These are phyloP conservation scores for Ceratobasidium sp. DNA, from an alignment of 1,284 basidiomycete species.

Conservation along the genomic window DNA sequence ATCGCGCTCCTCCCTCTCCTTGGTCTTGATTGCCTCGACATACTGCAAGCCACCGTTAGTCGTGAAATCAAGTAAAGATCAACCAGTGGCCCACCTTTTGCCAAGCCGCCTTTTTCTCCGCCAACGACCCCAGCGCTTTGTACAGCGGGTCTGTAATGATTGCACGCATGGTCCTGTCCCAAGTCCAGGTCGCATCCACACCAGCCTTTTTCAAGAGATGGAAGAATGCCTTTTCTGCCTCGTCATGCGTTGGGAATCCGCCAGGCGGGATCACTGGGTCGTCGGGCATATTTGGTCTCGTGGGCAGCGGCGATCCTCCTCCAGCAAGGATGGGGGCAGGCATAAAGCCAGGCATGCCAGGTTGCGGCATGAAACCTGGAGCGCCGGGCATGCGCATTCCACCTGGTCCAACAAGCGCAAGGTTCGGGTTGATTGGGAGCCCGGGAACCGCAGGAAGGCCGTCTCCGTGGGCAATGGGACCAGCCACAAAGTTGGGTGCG, in stretches of 20 bases:
- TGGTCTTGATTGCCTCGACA: conserved; percentile 65
- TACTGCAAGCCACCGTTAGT: conserved; percentile 59
- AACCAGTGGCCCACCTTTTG: conserved; percentile 69
- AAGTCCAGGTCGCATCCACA: conserved; percentile 91
- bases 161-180: conserved; percentile 97
- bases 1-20: conserved; percentile 81
- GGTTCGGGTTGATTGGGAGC: conserved; percentile 25
- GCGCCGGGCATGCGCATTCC: conserved; percentile 43
- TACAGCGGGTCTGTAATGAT: conserved; percentile 98
- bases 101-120: conserved; percentile 93
- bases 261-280: conserved; percentile 86
- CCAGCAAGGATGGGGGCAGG: not conserved
- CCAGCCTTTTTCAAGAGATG: conserved; percentile 87
- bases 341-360: conserved; percentile 35
- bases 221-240: conserved; percentile 93
- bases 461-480: conserved; percentile 18
- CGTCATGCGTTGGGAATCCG: conserved; percentile 83
- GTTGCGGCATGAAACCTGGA: conserved; percentile 33
- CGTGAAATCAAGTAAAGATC: conserved; percentile 7
- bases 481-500: conserved; percentile 33
- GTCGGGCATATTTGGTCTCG: conserved; percentile 78
- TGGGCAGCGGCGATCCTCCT: conserved; percentile 60
- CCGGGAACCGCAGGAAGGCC: conserved; percentile 27
- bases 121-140: conserved; percentile 90
- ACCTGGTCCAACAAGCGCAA: conserved; percentile 27